phyloP scores from a whole-genome alignment of 2,329 filamentous ascomycete genomes.

The Calonectria fujianensis region DNA sequence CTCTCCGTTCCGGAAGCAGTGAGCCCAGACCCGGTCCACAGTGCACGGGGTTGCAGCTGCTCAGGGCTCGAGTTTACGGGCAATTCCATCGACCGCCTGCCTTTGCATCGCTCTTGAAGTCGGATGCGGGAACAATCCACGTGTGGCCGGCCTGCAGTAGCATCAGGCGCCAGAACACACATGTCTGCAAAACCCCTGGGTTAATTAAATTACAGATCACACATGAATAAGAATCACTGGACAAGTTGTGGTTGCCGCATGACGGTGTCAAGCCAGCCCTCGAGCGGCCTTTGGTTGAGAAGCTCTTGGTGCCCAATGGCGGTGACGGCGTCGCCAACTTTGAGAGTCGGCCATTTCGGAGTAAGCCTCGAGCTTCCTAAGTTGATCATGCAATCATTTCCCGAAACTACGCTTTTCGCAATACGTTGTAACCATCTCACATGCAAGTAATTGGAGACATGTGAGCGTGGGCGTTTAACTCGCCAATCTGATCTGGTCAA shows the following conservation, averaged over 20 bases:
- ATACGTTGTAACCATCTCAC: constrained; percentile 23
- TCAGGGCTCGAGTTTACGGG: constrained; percentile 6
- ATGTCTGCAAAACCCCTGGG: constrained; percentile 49
- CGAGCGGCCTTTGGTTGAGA: not conserved
- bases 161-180: constrained; percentile 44
- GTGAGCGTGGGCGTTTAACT: constrained; percentile 51
- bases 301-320: constrained; percentile 16
- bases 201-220: constrained; percentile 48
- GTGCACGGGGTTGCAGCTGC: constrained; percentile 29
- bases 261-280: constrained; percentile 12
- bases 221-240: constrained; percentile 22
- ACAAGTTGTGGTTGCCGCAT: constrained; percentile 1
- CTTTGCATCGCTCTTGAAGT: constrained; percentile 14
- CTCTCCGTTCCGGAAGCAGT: constrained; percentile 20
- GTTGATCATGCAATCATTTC: constrained; percentile 28
- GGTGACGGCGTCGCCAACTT: constrained; percentile 19
- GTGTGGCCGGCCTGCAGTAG: constrained; percentile 40
- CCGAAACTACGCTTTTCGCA: constrained; percentile 3
- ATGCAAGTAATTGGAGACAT: constrained; percentile 30
- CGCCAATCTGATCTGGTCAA: constrained; percentile 51
- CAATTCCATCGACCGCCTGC: constrained; percentile 5
- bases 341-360: constrained; percentile 8
- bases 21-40: constrained; percentile 9
- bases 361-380: constrained; percentile 9
- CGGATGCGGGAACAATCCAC: constrained; percentile 30